Percentiles rank a stretch among this genome's conserved stretches.
These are phyloP conservation scores for Paralagenidium karlingii DNA, from an alignment of 352 stramenopile genomes.

Conservation along the genomic window DNA sequence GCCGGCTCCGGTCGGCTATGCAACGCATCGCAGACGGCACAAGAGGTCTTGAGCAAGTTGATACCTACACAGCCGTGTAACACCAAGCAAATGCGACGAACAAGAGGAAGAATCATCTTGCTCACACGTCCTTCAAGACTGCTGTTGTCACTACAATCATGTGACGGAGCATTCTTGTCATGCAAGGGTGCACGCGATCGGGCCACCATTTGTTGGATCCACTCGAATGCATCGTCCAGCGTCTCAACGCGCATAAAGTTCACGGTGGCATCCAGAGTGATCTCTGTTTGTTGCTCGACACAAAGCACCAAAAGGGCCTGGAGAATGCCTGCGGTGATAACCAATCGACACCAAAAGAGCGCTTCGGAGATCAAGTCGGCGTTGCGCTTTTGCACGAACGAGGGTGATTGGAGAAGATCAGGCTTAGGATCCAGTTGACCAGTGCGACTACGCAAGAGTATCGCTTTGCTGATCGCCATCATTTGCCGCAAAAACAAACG, in stretches of 20 bases:
- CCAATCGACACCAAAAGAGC: slow-evolving; percentile 36
- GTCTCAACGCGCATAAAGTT: slow-evolving; percentile 47
- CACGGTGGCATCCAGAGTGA: slow-evolving; percentile 1
- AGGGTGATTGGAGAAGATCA: no score
- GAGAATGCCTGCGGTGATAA: slow-evolving; percentile 45
- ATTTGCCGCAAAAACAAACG: no score
- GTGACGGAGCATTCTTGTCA: no score
- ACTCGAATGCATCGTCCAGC: slow-evolving; percentile 35
- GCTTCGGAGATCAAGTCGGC: slow-evolving; percentile 33
- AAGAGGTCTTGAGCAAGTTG: no score
- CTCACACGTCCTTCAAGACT: no score
- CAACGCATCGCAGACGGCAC: slow-evolving; percentile 55
- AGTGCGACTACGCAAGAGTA: no score
- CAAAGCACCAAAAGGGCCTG: slow-evolving; percentile 23
- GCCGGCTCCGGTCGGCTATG: slow-evolving; percentile 5
- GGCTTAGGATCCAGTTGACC: no score
- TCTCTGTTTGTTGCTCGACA: neutral
- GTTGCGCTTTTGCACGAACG: no score
- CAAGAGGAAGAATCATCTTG: slow-evolving; percentile 30
- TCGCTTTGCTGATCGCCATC: no score
- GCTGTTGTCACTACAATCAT: no score
- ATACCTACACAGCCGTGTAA: no score
- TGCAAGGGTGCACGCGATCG: slow-evolving; percentile 33
- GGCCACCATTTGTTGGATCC: slow-evolving; percentile 31
- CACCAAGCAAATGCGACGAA: no score